Conservation (phyloP, 2,329 filamentous ascomycete species). For the Xylaria multiplex region DNA sequence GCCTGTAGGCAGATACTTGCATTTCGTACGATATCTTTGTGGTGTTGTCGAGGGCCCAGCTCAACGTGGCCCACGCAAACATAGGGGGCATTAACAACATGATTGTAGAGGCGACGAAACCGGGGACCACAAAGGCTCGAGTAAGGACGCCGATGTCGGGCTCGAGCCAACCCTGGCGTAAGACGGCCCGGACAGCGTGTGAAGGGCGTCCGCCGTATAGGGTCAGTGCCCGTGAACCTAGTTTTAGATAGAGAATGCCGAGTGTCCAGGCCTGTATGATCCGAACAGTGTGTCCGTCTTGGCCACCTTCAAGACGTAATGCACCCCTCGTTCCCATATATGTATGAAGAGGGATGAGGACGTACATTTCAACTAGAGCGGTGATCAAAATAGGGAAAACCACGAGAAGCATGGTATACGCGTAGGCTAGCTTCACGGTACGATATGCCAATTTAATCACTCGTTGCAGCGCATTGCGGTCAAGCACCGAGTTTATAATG, state of each 20-base stretch:
- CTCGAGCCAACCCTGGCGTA: conserved; percentile 78
- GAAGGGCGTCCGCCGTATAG: conserved; percentile 76
- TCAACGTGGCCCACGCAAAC: conserved; percentile 63
- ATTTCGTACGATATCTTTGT: conserved; percentile 42
- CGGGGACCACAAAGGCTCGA: conserved; percentile 85
- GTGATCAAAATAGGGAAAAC: conserved; percentile 84
- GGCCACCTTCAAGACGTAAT: conserved; percentile 45
- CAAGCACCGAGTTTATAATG: conserved; percentile 43
- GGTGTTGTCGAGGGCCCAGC: conserved; percentile 41
- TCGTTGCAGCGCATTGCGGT: conserved; percentile 48
- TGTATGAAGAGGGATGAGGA: conserved; percentile 86
- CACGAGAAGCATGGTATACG: conserved; percentile 78
- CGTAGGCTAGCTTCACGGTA: conserved; percentile 70
- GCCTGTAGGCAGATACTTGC: conserved; percentile 58
- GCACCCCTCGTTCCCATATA: conserved; percentile 61
- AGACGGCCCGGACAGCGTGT: conserved; percentile 76
- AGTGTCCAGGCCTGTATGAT: conserved; percentile 95
- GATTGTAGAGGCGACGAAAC: conserved; percentile 66
- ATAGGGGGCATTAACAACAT: conserved; percentile 73
- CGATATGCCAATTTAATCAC: conserved; percentile 47
- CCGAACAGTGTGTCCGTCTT: conserved; percentile 74
- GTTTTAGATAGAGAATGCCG: conserved; percentile 88
- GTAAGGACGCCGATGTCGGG: conserved; percentile 84
- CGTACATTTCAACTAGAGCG: conserved; percentile 84
- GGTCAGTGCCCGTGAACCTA: conserved; percentile 75